Conservation (phyloP, 176 grass and related monocot genomes). For the Rhynchospora pubera region DNA sequence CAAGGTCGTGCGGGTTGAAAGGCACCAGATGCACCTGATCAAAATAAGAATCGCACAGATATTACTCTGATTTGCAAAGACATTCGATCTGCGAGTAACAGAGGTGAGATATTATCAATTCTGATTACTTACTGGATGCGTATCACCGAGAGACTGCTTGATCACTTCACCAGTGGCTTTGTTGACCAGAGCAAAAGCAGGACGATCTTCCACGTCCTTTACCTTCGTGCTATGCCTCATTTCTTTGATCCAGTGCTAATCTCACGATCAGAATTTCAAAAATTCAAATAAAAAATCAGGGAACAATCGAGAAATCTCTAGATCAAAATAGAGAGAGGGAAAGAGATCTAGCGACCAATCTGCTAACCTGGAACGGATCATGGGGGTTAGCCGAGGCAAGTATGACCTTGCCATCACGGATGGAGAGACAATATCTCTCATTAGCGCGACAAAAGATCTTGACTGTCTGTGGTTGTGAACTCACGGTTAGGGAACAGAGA, state of each 20-base stretch:
- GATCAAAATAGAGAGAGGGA: background rate
- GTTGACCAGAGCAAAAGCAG: constrained; percentile 68
- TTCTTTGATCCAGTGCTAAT: constrained; percentile 72
- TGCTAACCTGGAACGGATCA: constrained; percentile 43
- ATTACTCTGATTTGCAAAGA: background rate
- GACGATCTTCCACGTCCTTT: constrained; percentile 74
- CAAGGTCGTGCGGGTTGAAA: constrained; percentile 49
- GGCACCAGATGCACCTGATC: constrained; percentile 54
- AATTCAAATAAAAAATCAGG: background rate
- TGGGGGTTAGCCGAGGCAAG: constrained; percentile 56
- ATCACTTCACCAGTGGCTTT: constrained; percentile 58
- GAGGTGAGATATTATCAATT: too few relatives aligned
- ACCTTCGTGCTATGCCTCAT: constrained; percentile 57
- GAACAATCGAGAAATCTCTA: background rate
- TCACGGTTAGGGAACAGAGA: too few relatives aligned
- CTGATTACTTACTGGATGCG: constrained; percentile 40
- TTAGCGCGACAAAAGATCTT: constrained; percentile 75
- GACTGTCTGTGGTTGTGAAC: constrained; percentile 47
- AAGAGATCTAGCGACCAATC: background rate
- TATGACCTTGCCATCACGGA: constrained; percentile 41
- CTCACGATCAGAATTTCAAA: background rate
- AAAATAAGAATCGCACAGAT: background rate
- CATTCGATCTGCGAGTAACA: background rate
- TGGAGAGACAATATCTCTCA: constrained; percentile 53
- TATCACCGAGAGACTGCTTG: constrained; percentile 66